phyloP scores from a whole-genome alignment of 2,329 filamentous ascomycete species.

The Polytolypa hystricis region DNA sequence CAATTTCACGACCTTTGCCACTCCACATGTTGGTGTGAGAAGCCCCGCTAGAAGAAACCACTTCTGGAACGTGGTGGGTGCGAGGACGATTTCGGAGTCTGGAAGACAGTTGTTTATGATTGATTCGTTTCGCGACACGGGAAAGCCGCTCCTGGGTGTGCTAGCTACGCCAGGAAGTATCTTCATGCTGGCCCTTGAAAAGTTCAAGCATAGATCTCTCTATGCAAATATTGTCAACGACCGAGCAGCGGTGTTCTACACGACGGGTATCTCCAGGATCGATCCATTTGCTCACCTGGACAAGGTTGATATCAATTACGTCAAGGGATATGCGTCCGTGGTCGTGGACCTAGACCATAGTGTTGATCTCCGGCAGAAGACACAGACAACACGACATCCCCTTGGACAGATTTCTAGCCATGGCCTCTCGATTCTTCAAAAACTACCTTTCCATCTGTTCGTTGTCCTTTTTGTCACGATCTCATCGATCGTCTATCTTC shows the following conservation, averaged over 20 bases:
- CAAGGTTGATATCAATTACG: slow-evolving; percentile 59
- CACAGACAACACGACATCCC: slow-evolving; percentile 13
- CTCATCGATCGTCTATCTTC: slow-evolving; percentile 57
- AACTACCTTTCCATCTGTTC: slow-evolving; percentile 53
- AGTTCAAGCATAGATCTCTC: slow-evolving; percentile 64
- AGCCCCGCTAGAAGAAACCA: slow-evolving; percentile 57
- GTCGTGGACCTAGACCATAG: slow-evolving; percentile 50
- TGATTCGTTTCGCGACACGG: slow-evolving; percentile 73
- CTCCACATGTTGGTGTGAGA: slow-evolving; percentile 68
- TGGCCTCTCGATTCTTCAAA: slow-evolving; percentile 33
- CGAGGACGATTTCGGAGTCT: slow-evolving; percentile 68
- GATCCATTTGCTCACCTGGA: slow-evolving; percentile 66
- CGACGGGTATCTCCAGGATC: slow-evolving; percentile 61
- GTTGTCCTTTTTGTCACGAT: slow-evolving; percentile 64
- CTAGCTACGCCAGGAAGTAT: slow-evolving; percentile 75
- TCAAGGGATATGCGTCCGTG: slow-evolving; percentile 62
- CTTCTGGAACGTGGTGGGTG: slow-evolving; percentile 74
- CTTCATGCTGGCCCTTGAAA: slow-evolving; percentile 67
- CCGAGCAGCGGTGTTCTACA: slow-evolving; percentile 70
- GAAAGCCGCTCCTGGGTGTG: slow-evolving; percentile 66
- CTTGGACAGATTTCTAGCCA: slow-evolving; percentile 8
- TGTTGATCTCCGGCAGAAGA: slow-evolving; percentile 20
- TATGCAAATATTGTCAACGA: slow-evolving; percentile 88
- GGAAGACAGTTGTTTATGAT: slow-evolving; percentile 80
- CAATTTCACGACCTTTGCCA: slow-evolving; percentile 91